Evolutionary conservation across 768 basidiomycete genomes (phyloP).

Genomic region (Mycena vitilis): DNA sequence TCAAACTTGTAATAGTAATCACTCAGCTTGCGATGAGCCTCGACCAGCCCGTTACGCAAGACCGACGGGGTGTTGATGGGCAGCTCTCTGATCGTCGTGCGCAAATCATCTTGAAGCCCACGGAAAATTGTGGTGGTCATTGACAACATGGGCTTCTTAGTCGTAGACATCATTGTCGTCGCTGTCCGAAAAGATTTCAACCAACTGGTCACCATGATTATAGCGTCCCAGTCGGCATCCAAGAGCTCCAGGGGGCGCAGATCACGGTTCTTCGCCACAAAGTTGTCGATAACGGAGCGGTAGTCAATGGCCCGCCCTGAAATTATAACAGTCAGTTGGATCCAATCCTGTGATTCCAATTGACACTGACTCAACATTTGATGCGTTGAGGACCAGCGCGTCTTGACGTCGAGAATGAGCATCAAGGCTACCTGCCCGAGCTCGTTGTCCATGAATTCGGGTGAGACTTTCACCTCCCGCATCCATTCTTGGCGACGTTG

Average conservation of each 20-base stretch:
- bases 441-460: background rate
- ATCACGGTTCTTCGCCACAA: background rate
- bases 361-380: background rate
- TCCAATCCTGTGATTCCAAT: background rate
- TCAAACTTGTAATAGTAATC: no score
- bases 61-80: background rate
- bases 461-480: background rate
- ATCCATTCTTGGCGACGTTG: background rate
- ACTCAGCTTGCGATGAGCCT: no score
- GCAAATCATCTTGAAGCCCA: constrained; percentile 3
- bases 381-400: background rate
- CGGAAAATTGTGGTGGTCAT: constrained; percentile 5
- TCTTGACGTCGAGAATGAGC: background rate
- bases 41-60: no score
- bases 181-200: constrained; percentile 4
- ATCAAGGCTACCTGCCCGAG: background rate
- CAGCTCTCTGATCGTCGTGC: background rate
- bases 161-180: constrained; percentile 5
- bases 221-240: constrained; percentile 9
- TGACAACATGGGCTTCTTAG: constrained; percentile 11
- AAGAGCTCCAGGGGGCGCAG: no score
- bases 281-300: background rate
- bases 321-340: background rate
- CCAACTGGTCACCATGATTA: constrained; percentile 9
- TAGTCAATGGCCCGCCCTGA: background rate